Conservation (phyloP, 306 rosid genomes). For the Quercus rubra region DNA sequence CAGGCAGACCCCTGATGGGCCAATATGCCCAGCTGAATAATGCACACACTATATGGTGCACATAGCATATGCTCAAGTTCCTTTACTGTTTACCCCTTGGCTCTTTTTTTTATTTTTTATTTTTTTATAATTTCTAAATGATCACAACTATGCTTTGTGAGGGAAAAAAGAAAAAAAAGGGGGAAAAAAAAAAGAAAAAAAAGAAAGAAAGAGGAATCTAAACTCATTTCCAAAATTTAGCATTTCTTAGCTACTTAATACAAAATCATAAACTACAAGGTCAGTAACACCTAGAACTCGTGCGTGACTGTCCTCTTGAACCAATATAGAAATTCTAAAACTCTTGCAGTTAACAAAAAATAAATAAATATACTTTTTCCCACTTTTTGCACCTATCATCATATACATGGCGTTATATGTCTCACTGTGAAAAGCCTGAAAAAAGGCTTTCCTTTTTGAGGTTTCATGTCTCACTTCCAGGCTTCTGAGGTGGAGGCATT, state of each 20-base stretch:
- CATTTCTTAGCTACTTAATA: background rate
- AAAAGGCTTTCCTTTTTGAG: background rate
- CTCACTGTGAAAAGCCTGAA: background rate
- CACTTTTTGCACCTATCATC: background rate
- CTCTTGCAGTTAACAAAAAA: slow-evolving; percentile 18
- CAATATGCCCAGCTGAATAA: no score
- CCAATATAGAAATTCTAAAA: background rate
- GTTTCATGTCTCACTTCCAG: slow-evolving; percentile 31
- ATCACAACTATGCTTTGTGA: background rate
- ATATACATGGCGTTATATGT: slow-evolving; percentile 9
- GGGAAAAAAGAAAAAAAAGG: no score
- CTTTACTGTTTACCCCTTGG: background rate
- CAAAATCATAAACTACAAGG: slow-evolving; percentile 12
- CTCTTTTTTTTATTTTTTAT: background rate
- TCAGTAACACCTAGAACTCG: background rate
- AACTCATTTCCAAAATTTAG: background rate
- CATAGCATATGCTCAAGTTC: background rate
- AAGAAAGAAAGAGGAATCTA: background rate
- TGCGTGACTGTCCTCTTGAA: slow-evolving; percentile 13
- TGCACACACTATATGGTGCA: background rate
- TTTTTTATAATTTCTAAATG: background rate
- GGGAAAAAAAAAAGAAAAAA: background rate
- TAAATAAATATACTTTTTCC: slow-evolving; percentile 5
- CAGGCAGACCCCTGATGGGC: no score
- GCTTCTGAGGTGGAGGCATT: slow-evolving; percentile 35